These are phyloP conservation scores for Nitzschia sp. DNA, from an alignment of 108 stramenopile species.

Conservation along the genomic window DNA sequence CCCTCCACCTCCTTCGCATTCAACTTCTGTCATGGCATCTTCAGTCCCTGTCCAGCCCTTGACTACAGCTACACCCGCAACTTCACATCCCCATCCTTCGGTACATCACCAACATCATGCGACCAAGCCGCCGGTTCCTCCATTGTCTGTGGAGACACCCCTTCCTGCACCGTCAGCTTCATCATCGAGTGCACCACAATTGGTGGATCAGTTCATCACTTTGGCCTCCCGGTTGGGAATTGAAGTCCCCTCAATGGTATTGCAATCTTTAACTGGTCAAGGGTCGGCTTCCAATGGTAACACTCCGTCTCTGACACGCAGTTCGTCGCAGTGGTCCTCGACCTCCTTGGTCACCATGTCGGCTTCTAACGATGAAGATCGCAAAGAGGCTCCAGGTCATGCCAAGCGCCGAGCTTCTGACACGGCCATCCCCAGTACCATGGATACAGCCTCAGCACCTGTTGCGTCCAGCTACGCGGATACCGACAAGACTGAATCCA, in stretches of 20 bases:
- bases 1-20: not conserved
- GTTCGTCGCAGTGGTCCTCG: not conserved
- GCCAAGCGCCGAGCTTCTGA: conserved; percentile 32
- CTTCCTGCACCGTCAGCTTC: conserved; percentile 8
- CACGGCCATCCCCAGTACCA: not conserved
- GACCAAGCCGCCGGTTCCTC: not conserved
- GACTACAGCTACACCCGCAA: not conserved
- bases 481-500: conserved; percentile 3
- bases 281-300: not conserved
- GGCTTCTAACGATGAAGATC: conserved; percentile 27
- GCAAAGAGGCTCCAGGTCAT: conserved; percentile 51
- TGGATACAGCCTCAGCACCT: not conserved
- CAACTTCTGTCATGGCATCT: not conserved
- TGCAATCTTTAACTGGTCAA: conserved; percentile 39
- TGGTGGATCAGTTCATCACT: conserved; percentile 59
- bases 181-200: conserved; percentile 32
- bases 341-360: conserved; percentile 4
- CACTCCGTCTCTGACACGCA: not conserved
- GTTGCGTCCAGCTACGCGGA: not conserved
- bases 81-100: not conserved
- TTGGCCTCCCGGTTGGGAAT: conserved; percentile 59
- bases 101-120: not conserved
- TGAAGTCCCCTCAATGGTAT: conserved; percentile 38
- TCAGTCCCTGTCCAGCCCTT: not conserved
- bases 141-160: conserved; percentile 11